phyloP scores from a whole-genome alignment of 441 rosid genomes.

The Croton setiger region DNA sequence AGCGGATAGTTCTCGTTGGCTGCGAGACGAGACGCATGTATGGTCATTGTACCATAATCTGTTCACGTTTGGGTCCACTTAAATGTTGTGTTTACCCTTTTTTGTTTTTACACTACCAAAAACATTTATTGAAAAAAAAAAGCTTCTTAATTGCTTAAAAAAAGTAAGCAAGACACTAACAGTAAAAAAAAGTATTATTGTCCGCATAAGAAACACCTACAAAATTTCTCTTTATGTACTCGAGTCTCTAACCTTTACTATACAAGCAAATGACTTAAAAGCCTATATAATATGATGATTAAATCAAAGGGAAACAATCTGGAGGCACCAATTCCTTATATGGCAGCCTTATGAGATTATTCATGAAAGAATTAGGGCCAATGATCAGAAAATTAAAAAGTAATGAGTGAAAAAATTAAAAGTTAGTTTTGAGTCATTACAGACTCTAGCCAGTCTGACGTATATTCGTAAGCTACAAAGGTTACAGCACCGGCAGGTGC shows the following conservation, averaged over 20 bases:
- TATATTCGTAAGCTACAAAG: slow-evolving; percentile 70
- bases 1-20: neutral
- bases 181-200: neutral
- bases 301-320: slow-evolving; percentile 12
- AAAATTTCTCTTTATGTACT: slow-evolving; percentile 1
- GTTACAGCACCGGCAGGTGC: slow-evolving; percentile 99
- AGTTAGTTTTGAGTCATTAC: slow-evolving; percentile 30
- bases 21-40: neutral
- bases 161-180: too few species aligned
- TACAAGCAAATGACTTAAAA: neutral
- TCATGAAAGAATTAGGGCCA: slow-evolving; percentile 31
- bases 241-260: slow-evolving; percentile 4
- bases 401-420: slow-evolving; percentile 9
- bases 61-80: neutral
- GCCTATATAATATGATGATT: neutral
- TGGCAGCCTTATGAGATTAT: slow-evolving; percentile 7
- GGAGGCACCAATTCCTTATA: neutral
- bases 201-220: neutral
- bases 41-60: slow-evolving; percentile 12
- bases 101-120: too few species aligned
- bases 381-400: slow-evolving; percentile 9
- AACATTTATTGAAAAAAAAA: too few species aligned
- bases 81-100: too few species aligned
- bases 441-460: slow-evolving; percentile 85
- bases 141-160: too few species aligned